These are phyloP conservation scores for Hypericum perforatum DNA, from an alignment of 345 rosid genomes.

Conservation along the genomic window DNA sequence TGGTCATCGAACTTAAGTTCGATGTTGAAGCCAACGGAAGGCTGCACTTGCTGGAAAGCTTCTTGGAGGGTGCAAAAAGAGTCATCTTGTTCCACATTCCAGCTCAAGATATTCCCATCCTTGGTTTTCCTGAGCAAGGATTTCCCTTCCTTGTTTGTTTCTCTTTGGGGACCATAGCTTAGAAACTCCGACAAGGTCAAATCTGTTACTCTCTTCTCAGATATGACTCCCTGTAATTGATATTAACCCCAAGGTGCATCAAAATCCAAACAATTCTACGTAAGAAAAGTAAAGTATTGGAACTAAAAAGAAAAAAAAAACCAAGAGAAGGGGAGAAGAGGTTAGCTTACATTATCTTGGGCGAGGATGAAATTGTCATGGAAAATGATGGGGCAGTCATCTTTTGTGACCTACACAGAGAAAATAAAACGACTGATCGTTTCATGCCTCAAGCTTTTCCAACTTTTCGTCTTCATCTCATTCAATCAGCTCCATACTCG, in stretches of 20 bases:
- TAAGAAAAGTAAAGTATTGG: neutral
- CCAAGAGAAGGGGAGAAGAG: neutral
- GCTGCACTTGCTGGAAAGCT: slow-evolving; percentile 64
- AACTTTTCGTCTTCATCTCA: slow-evolving; percentile 6
- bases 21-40: slow-evolving; percentile 72
- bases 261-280: neutral
- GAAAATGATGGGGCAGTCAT: slow-evolving; percentile 87
- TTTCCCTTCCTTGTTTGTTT: slow-evolving; percentile 37
- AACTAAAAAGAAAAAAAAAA: neutral
- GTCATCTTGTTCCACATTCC: slow-evolving; percentile 73
- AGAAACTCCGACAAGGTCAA: slow-evolving; percentile 56
- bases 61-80: slow-evolving; percentile 65
- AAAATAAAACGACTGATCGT: neutral
- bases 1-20: slow-evolving; percentile 87
- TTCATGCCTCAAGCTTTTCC: too few species aligned
- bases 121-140: slow-evolving; percentile 55
- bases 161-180: slow-evolving; percentile 64
- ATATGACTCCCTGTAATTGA: slow-evolving; percentile 43
- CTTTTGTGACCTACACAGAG: slow-evolving; percentile 70
- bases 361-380: slow-evolving; percentile 76
- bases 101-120: slow-evolving; percentile 56
- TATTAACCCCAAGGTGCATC: neutral
- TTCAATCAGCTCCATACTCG: slow-evolving; percentile 6
- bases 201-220: slow-evolving; percentile 76
- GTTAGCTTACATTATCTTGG: slow-evolving; percentile 60